Evolutionary conservation across 441 rosid genomes (phyloP).

Genomic region (Croton laevigatus): DNA sequence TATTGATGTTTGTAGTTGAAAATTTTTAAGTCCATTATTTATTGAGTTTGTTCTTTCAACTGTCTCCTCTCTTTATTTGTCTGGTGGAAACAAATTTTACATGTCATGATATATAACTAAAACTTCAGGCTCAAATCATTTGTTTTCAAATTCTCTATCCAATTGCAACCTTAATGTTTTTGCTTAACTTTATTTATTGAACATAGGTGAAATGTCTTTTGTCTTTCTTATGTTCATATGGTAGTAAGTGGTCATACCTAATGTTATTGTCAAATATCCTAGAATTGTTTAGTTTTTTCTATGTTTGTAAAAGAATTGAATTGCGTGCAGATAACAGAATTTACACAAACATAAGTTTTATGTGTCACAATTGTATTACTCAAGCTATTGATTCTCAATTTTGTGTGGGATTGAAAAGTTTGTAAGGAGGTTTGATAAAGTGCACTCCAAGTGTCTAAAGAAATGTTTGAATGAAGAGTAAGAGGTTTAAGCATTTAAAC

Average conservation of each 20-base stretch:
- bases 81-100: background rate
- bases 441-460: too few species aligned
- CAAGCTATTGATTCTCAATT: slow-evolving; percentile 7
- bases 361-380: background rate
- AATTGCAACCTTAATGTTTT: background rate
- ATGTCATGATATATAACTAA: too few species aligned
- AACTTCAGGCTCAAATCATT: background rate
- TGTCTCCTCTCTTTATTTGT: background rate
- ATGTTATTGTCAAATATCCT: background rate
- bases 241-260: background rate
- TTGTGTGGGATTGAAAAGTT: too few species aligned
- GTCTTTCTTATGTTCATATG: background rate
- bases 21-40: background rate
- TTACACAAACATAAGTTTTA: background rate
- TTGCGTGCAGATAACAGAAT: background rate
- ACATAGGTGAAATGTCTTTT: background rate
- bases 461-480: too few species aligned
- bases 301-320: slow-evolving; percentile 6
- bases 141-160: background rate
- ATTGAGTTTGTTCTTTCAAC: background rate
- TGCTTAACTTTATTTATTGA: background rate
- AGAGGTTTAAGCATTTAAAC: too few species aligned
- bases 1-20: background rate
- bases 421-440: too few species aligned
- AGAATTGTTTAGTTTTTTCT: slow-evolving; percentile 6